These are phyloP conservation scores for Chrysoporthe deuterocubensis DNA, from an alignment of 2,329 filamentous ascomycete genomes.

Conservation along the genomic window DNA sequence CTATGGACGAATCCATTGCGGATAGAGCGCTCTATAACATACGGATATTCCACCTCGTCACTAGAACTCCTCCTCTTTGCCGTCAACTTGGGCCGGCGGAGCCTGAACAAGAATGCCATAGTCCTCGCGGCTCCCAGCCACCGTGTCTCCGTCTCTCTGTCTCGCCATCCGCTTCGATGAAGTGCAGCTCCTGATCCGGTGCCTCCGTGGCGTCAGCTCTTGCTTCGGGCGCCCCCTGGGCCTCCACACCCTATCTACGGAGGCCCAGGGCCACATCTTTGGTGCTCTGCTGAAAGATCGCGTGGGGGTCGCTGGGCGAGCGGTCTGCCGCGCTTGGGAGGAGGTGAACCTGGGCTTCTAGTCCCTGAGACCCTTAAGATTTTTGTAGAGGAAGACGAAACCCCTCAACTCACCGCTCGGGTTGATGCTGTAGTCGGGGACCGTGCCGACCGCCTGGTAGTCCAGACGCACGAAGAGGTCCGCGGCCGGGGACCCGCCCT, in stretches of 20 bases:
- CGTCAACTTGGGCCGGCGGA: neutral
- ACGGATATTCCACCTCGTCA: neutral
- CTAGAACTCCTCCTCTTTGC: neutral
- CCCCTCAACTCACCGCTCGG: slow-evolving; percentile 54
- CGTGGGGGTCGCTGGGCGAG: neutral
- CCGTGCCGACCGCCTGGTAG: slow-evolving; percentile 57
- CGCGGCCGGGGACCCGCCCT: slow-evolving; percentile 56
- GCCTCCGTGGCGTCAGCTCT: neutral
- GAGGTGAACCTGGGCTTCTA: slow-evolving; percentile 3
- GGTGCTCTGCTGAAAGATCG: neutral
- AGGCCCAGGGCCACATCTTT: neutral
- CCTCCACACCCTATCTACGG: neutral
- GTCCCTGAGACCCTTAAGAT: slow-evolving; percentile 41
- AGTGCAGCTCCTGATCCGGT: neutral
- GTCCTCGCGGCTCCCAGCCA: neutral
- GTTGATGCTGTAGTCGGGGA: slow-evolving; percentile 57
- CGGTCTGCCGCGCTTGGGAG: neutral
- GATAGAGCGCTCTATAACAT: neutral
- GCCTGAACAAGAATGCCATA: neutral
- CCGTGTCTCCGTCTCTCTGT: neutral
- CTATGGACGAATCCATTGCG: too few relatives aligned
- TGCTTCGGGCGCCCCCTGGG: neutral
- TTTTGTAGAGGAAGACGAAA: slow-evolving; percentile 64
- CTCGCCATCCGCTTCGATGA: neutral
- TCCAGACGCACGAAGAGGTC: slow-evolving; percentile 59